phyloP scores from a whole-genome alignment of 176 grass and related monocot species.

The Aegilops speltoides region DNA sequence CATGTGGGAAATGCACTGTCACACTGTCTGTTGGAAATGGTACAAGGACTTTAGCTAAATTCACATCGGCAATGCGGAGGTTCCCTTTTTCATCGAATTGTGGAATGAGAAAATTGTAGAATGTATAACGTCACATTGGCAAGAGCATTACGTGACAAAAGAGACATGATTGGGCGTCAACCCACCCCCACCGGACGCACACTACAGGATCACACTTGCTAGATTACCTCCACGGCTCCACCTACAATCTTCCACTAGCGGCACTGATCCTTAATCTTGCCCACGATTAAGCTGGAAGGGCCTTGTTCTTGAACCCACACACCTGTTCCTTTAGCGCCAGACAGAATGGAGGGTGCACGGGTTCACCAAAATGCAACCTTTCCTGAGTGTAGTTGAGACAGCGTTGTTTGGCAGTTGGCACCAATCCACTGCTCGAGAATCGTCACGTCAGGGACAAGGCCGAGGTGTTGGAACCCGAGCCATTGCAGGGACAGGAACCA shows the following conservation, averaged over 20 bases:
- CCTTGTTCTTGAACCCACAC: background rate
- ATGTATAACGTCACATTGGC: background rate
- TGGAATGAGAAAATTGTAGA: background rate
- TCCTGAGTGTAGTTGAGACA: background rate
- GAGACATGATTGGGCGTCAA: background rate
- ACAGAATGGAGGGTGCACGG: background rate
- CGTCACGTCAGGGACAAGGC: background rate
- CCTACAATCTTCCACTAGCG: background rate
- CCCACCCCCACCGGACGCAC: background rate
- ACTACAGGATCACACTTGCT: background rate
- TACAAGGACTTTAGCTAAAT: background rate
- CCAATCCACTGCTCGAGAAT: background rate
- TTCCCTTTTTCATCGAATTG: background rate
- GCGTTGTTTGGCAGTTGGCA: background rate
- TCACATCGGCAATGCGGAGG: background rate
- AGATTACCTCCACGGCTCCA: background rate
- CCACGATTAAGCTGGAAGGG: background rate
- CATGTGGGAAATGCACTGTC: background rate
- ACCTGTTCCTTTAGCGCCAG: background rate
- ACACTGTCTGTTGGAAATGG: background rate
- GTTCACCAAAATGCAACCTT: background rate
- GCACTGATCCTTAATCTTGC: background rate
- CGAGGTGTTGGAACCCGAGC: background rate
- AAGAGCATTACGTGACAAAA: background rate
- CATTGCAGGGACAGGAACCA: background rate